phyloP scores from a whole-genome alignment of 495 filamentous ascomycete species.

The Penicillium cinerascens region DNA sequence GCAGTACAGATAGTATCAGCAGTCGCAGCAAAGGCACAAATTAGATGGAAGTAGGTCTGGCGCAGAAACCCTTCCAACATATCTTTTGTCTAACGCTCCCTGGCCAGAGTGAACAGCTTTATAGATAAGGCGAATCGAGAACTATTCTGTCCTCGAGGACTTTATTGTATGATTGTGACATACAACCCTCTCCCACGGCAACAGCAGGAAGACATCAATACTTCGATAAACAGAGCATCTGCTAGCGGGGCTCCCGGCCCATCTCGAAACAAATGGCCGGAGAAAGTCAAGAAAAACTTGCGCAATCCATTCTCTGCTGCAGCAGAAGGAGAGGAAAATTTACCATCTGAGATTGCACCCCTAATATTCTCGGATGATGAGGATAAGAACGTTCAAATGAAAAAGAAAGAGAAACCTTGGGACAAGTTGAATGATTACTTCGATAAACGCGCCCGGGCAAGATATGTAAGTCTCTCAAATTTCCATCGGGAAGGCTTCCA shows the following conservation, averaged over 20 bases:
- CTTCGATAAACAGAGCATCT: background rate
- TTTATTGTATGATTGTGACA: constrained; percentile 24
- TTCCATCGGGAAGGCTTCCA: background rate
- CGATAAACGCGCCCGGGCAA: constrained; percentile 2
- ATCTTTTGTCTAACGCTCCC: background rate
- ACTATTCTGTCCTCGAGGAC: constrained; percentile 23
- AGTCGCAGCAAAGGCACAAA: constrained; percentile 16
- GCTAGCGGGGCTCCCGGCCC: too few relatives aligned
- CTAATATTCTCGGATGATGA: background rate
- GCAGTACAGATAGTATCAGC: constrained; percentile 19
- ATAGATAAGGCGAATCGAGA: constrained; percentile 21
- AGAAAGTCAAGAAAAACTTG: background rate
- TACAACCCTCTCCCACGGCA: constrained; percentile 20
- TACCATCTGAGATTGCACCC: constrained; percentile 1
- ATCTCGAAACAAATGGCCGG: background rate
- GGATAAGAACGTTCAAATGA: background rate
- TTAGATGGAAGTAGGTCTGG: constrained; percentile 7
- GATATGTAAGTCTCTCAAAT: constrained; percentile 1
- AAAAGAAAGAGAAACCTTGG: constrained; percentile 1
- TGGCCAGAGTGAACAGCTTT: constrained; percentile 19
- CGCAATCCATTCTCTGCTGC: background rate
- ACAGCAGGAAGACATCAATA: constrained; percentile 1
- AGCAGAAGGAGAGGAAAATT: constrained; percentile 2
- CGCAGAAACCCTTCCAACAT: background rate
- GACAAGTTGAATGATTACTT: constrained; percentile 3